These are phyloP conservation scores for Rubroboletus satanas DNA, from an alignment of 768 basidiomycete genomes.

Conservation along the genomic window DNA sequence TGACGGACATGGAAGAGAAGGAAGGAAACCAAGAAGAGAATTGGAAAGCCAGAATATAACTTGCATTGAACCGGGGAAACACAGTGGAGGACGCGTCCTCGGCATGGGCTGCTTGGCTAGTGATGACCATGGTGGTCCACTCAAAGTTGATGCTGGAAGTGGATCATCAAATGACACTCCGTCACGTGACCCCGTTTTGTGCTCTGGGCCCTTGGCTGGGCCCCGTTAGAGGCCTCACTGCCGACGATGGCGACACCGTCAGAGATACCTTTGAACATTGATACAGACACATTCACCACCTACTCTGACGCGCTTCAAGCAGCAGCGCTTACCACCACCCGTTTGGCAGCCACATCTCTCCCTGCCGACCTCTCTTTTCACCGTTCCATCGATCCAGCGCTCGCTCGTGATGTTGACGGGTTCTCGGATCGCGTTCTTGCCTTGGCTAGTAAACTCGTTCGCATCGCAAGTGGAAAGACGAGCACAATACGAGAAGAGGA, in stretches of 20 bases:
- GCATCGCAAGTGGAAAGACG: slow-evolving; percentile 40
- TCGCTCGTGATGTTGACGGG: slow-evolving; percentile 68
- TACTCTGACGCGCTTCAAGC: slow-evolving; percentile 59
- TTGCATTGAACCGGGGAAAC: slow-evolving; percentile 51
- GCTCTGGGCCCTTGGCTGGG: neutral
- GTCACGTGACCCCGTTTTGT: slow-evolving; percentile 14
- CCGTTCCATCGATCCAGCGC: slow-evolving; percentile 71
- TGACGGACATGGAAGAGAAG: slow-evolving; percentile 61
- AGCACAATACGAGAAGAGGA: slow-evolving; percentile 58
- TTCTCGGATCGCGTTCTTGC: slow-evolving; percentile 64
- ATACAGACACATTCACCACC: slow-evolving; percentile 40
- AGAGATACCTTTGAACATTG: slow-evolving; percentile 3
- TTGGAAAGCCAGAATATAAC: slow-evolving; percentile 67
- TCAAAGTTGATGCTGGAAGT: neutral
- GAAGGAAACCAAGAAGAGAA: slow-evolving; percentile 83
- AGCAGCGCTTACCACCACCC: slow-evolving; percentile 59
- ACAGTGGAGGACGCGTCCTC: neutral
- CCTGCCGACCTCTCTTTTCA: slow-evolving; percentile 85
- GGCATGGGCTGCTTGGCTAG: neutral
- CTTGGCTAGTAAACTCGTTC: slow-evolving; percentile 62
- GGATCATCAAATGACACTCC: neutral
- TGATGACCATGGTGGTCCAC: neutral
- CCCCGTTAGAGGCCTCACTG: neutral
- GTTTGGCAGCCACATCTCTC: slow-evolving; percentile 51
- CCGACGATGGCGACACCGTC: slow-evolving; percentile 15